Percentiles rank a stretch among this genome's conserved stretches.
phyloP scores from a whole-genome alignment of 352 stramenopile species.

The Halophytophthora polymorphica region DNA sequence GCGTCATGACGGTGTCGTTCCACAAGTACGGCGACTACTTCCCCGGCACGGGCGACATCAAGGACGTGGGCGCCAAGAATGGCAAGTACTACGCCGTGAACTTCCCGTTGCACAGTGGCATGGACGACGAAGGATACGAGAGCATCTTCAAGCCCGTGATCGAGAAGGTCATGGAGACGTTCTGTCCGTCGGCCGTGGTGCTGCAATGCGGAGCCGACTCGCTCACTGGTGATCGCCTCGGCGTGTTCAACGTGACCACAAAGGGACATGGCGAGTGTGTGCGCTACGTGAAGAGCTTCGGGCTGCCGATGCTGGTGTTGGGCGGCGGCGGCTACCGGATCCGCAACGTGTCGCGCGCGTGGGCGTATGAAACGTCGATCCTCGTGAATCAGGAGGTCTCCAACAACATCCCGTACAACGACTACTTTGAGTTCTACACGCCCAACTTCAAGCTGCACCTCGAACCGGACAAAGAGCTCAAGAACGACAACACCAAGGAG shows the following conservation, averaged over 20 bases:
- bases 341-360: constrained; percentile 90
- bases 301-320: constrained; percentile 78
- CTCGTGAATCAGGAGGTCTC: constrained; percentile 81
- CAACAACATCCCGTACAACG: constrained; percentile 83
- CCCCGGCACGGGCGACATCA: constrained; percentile 94
- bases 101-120: constrained; percentile 94
- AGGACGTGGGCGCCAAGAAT: constrained; percentile 93
- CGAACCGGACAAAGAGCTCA: constrained; percentile 68
- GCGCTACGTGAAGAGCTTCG: constrained; percentile 86
- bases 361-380: constrained; percentile 97
- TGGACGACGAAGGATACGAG: constrained; percentile 95
- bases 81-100: constrained; percentile 97
- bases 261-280: constrained; percentile 78
- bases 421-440: constrained; percentile 86
- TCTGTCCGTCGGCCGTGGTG: constrained; percentile 90
- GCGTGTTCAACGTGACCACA: constrained; percentile 97
- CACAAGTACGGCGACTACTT: constrained; percentile 99
- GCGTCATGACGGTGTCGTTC: constrained; percentile 99
- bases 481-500: constrained; percentile 82
- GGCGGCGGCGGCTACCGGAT: constrained; percentile 86
- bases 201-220: constrained; percentile 98
- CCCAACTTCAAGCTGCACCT: constrained; percentile 86
- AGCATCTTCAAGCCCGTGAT: constrained; percentile 98
- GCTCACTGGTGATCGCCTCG: constrained; percentile 95
- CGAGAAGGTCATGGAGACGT: constrained; percentile 90